Evolutionary conservation across 148 eudicot genomes (phyloP).

Genomic region (Chenopodium suecicum): DNA sequence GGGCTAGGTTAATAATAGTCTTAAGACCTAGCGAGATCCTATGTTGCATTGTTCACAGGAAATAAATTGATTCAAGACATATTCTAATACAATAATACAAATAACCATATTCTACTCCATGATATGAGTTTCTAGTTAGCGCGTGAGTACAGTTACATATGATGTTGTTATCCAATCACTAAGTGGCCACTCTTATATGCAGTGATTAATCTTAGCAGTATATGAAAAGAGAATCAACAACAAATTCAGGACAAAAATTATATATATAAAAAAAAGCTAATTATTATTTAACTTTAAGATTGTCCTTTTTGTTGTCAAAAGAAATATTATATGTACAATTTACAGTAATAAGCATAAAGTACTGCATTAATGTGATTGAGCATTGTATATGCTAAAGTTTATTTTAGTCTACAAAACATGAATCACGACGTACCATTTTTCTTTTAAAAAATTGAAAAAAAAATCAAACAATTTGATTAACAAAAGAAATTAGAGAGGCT

Average conservation of each 20-base stretch:
- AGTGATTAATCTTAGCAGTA: slow-evolving; percentile 8
- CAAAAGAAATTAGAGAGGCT: background rate
- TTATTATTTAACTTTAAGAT: slow-evolving; percentile 3
- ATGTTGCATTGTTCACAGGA: too few species aligned
- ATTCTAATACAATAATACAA: too few species aligned
- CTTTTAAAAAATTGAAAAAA: too few species aligned
- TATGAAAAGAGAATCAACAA: background rate
- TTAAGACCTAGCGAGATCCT: too few species aligned
- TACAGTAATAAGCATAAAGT: background rate
- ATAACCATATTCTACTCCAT: too few species aligned
- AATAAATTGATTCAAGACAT: too few species aligned
- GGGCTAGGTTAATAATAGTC: too few species aligned
- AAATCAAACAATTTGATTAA: background rate
- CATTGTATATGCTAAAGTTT: background rate
- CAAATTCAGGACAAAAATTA: background rate
- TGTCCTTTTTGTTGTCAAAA: slow-evolving; percentile 6
- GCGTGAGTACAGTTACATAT: background rate
- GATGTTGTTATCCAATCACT: slow-evolving; percentile 2
- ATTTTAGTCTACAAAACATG: background rate
- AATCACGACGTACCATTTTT: slow-evolving; percentile 2
- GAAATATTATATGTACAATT: background rate
- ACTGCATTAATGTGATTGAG: background rate
- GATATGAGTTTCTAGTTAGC: background rate
- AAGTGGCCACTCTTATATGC: background rate
- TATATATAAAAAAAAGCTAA: too few species aligned